Base-by-base conservation (phyloP, 306 rosid species). In the Cyclanthera cordifolia region DNA sequence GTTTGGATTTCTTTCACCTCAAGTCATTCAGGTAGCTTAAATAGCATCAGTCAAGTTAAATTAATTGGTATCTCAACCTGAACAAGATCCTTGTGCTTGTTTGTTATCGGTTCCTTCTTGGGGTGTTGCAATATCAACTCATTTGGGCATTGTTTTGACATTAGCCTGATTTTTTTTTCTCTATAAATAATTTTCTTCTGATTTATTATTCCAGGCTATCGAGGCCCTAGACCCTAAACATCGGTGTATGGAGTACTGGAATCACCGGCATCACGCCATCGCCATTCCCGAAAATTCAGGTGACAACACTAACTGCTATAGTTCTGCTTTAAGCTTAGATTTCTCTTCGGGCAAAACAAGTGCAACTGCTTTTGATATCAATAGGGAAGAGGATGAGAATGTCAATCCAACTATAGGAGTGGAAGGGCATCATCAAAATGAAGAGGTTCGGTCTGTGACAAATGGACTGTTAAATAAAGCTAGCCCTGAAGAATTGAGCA, bases 161-260 rank as follows among this genome's bases (percentile, higher is more conserved):
- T 34, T 27, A 23, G 32, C 45, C 46, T 51, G 69, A 34, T 34
- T 32, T 20, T 28, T 11, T 34, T 32, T 20, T 28, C 16, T 23
- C 24, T 76, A 50, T 41, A 9, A 60, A 61, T 20, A 41, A 61
- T 61, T 20, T 61, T n/a, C 19, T 64, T 63, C 60, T 30, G 53
- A 53, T 74, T 64, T 60, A 25, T 77, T 76, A 71, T 56, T 73
- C 49, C 64, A 88, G 97, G 91, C 84, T 67, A 79, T 91, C 0
- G 95, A 91, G 87, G 88, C 85, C 43, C 91, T 78, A 49, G 97
- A 91, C 75, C 91, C 78, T 0, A 64, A 70, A 53, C 95, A 86
- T 74, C 83, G 73, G 74, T 91, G 91, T 60, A 19, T 25, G 46
- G 97, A 85, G 80, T 91, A 91, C 72, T 91, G 97, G 96, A 83